Percentiles rank a stretch among this genome's conserved stretches.
phyloP scores from a whole-genome alignment of 2,329 filamentous ascomycete genomes.

The Sclerotiophoma versabilis region DNA sequence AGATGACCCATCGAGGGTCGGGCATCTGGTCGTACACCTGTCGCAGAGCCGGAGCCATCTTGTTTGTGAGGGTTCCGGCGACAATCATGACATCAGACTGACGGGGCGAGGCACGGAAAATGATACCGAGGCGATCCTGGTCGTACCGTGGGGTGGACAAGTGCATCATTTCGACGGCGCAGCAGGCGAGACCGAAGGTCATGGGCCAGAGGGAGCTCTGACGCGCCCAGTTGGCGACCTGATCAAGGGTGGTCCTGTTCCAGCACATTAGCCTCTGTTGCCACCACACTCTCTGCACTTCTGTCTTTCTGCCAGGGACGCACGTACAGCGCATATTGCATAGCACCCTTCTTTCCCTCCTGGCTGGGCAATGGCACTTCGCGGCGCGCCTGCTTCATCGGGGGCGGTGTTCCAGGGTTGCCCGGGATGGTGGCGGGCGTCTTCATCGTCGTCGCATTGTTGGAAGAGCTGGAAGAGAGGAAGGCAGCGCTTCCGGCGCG shows the following conservation, averaged over 20 bases:
- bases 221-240: constrained; percentile 84
- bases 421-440: constrained; percentile 60
- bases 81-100: constrained; percentile 97
- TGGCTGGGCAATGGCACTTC: constrained; percentile 81
- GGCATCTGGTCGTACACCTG: constrained; percentile 97
- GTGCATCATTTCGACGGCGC: constrained; percentile 94
- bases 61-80: constrained; percentile 90
- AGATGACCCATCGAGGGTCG: constrained; percentile 85
- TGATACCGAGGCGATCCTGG: constrained; percentile 87
- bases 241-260: constrained; percentile 76
- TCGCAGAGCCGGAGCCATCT: constrained; percentile 90
- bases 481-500: constrained; percentile 66
- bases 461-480: constrained; percentile 71
- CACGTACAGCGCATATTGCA: constrained; percentile 87
- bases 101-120: constrained; percentile 87
- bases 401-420: constrained; percentile 60
- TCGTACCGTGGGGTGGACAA: constrained; percentile 91
- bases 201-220: constrained; percentile 92
- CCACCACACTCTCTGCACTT: background rate
- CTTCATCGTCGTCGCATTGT: constrained; percentile 66
- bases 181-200: constrained; percentile 90
- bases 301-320: background rate
- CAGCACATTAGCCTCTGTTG: constrained; percentile 23
- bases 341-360: constrained; percentile 77
- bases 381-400: constrained; percentile 64